phyloP scores from a whole-genome alignment of 2,329 filamentous ascomycete genomes.

The Ophiostoma fasciatum region DNA sequence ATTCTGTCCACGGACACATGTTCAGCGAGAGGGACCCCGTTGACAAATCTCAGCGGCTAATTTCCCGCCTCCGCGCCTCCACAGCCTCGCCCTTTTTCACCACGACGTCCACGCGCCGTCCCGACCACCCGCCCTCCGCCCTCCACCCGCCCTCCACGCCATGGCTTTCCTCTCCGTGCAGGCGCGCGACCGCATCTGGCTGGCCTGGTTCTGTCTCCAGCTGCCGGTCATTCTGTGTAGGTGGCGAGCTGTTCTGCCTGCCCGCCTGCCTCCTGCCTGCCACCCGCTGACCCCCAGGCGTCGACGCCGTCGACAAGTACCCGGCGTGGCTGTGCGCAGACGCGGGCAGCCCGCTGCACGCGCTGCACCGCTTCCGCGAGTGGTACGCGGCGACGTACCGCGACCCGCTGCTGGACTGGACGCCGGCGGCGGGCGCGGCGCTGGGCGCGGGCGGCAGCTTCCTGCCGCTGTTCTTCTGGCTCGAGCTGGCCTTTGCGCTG shows the following conservation, averaged over 20 bases:
- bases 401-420: slow-evolving; percentile 36
- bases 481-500: slow-evolving; percentile 36
- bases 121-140: too few relatives aligned
- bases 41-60: too few relatives aligned
- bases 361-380: slow-evolving; percentile 28
- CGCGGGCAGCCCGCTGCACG: slow-evolving; percentile 29
- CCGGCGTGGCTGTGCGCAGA: slow-evolving; percentile 29
- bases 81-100: too few relatives aligned
- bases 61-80: too few relatives aligned
- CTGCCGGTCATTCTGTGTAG: slow-evolving; percentile 18
- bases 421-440: slow-evolving; percentile 12
- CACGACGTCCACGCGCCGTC: too few relatives aligned
- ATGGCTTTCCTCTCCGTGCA: background rate
- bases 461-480: slow-evolving; percentile 34
- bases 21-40: too few relatives aligned
- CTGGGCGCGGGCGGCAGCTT: slow-evolving; percentile 23
- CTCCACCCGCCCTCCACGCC: too few relatives aligned
- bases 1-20: too few relatives aligned
- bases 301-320: slow-evolving; percentile 40
- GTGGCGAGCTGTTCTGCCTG: slow-evolving; percentile 2
- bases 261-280: background rate
- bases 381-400: slow-evolving; percentile 33
- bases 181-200: slow-evolving; percentile 17
- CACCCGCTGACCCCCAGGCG: too few relatives aligned
- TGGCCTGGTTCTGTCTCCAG: slow-evolving; percentile 20